Percentiles rank a stretch among this genome's conserved stretches.
These are phyloP conservation scores for Puya raimondii DNA, from an alignment of 176 grass and related monocot species.

Conservation along the genomic window DNA sequence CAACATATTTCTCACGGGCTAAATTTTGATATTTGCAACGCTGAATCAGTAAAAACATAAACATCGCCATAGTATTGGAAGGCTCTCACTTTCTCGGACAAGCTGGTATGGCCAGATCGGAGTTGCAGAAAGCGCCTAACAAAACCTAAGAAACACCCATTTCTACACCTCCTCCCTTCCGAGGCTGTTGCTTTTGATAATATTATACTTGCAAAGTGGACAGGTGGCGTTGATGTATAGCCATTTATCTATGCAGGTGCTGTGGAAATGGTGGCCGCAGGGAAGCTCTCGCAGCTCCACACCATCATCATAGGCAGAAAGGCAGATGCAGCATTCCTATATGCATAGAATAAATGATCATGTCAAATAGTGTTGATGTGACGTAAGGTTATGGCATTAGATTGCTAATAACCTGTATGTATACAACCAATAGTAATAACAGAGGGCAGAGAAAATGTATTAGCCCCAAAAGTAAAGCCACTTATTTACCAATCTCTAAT, in stretches of 20 bases:
- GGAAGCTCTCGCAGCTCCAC: conserved; percentile 37
- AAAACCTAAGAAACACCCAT: background rate
- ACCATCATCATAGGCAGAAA: conserved; percentile 33
- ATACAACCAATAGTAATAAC: too few species aligned
- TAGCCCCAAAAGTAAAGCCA: background rate
- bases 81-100: background rate
- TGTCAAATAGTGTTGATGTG: background rate
- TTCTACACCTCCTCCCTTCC: conserved; percentile 16
- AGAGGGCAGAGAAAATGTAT: too few species aligned
- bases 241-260: conserved; percentile 39
- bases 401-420: background rate
- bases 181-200: conserved; percentile 18
- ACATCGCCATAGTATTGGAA: background rate
- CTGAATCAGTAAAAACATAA: background rate
- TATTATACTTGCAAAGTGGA: conserved; percentile 40
- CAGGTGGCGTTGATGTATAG: conserved; percentile 47
- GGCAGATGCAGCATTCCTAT: conserved; percentile 53
- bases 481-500: background rate
- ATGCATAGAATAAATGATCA: background rate
- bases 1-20: background rate
- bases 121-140: conserved; percentile 18
- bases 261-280: conserved; percentile 45
- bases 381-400: background rate
- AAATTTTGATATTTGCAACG: background rate
- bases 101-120: background rate